Percentiles rank a stretch among this genome's conserved stretches.
Evolutionary conservation across 2,329 filamentous ascomycete species (phyloP).

Genomic region (Penicillium occitanis): DNA sequence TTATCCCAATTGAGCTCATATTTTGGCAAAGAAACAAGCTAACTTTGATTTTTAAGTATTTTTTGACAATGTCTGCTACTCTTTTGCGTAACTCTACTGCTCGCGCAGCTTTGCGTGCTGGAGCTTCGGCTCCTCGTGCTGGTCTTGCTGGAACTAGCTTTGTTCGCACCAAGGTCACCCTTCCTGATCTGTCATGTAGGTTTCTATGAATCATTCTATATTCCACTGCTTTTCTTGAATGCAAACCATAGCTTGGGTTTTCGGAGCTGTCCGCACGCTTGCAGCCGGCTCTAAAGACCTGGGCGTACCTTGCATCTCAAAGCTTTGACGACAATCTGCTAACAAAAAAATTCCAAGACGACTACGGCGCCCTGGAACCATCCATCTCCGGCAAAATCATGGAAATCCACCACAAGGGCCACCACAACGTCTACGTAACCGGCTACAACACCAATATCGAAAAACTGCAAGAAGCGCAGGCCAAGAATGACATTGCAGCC

Average conservation of each 20-base stretch:
- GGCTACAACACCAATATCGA: slow-evolving; percentile 79
- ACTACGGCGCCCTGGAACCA: slow-evolving; percentile 92
- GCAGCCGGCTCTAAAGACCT: not conserved
- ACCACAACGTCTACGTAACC: slow-evolving; percentile 92
- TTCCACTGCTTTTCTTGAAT: not conserved
- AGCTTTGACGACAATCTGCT: not conserved
- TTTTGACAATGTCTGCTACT: slow-evolving; percentile 65
- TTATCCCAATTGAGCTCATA: not conserved
- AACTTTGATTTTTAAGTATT: not conserved
- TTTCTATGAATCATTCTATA: slow-evolving; percentile 15
- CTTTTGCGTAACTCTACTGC: slow-evolving; percentile 70
- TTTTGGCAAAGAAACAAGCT: not conserved
- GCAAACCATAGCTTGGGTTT: not conserved
- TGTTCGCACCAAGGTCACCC: slow-evolving; percentile 82
- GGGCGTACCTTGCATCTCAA: not conserved
- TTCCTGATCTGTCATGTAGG: slow-evolving; percentile 82
- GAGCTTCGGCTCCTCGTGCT: slow-evolving; percentile 54
- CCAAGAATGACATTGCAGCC: slow-evolving; percentile 54
- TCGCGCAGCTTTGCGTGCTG: slow-evolving; percentile 70
- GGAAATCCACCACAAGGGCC: slow-evolving; percentile 92
- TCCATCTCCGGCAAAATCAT: slow-evolving; percentile 86
- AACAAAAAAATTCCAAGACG: slow-evolving; percentile 58
- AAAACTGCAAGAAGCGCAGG: slow-evolving; percentile 62
- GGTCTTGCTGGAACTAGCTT: slow-evolving; percentile 72
- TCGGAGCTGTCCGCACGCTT: not conserved